Evolutionary conservation across 768 basidiomycete species (phyloP), one percentile per base, ranked within the genome.

Genomic region (Podaxis carcinomalis): DNA sequence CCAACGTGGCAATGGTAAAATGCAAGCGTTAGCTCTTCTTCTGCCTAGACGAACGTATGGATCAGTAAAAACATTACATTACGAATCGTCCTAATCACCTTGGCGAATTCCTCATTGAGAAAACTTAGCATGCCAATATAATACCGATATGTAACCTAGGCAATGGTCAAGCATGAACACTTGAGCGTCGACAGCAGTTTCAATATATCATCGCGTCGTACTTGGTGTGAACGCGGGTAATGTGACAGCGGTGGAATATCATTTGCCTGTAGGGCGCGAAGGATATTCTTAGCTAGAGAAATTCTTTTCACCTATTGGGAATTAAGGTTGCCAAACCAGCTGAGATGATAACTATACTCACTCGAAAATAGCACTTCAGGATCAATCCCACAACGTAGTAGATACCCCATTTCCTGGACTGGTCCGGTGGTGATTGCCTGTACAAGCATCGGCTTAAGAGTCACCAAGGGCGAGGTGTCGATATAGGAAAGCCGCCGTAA

Each of bases 71-170:
- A 51, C 19, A 16, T 36, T 21, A 21, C 16, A 49, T 5, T n/a
- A 44, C 16, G 39, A 5, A 9, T 11, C 25, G 53, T 28, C 42
- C 47, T 42, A 19, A 2, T n/a, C 13, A 89, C 93, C 77, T 93
- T 93, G 40, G 77, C 79, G 68, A 93, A 95, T 52, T 96, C 90
- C 71, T 98, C 97, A 68, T 92, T 92, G 63, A 98, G 73, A 75
- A 98, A 98, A 69, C 86, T 89, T 63, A 98, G 80, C 87, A 98
- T 92, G 64, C 96, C 97, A 51, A 97, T 75, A 70, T 98, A 98
- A 78, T 96, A 99, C 63, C 87, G 81, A 75, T 91, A 97, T 23
- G 95, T 95, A 54, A 97, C 93, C 90, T 94, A 76, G 11, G 46
- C 23, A 19, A 58, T 21, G 39, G 46, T 62, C 62, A 65, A 62